These are phyloP conservation scores for Maudiozyma pseudohumilis DNA, from an alignment of 805 yeast genomes.

Conservation along the genomic window DNA sequence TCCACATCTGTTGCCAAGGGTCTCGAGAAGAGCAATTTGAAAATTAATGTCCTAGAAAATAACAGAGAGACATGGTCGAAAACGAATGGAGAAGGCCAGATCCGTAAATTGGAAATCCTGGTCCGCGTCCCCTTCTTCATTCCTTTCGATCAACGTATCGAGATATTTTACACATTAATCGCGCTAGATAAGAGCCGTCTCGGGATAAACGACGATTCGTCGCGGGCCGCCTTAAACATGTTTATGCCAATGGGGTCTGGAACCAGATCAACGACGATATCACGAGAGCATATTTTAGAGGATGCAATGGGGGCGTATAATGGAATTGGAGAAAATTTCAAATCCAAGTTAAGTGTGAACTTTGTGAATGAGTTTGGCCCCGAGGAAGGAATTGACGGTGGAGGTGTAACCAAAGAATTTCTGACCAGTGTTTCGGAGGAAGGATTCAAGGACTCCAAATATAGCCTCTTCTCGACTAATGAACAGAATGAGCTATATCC, in stretches of 20 bases:
- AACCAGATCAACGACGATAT: conserved; percentile 38
- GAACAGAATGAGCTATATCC: conserved; percentile 63
- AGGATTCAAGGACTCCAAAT: conserved; percentile 40
- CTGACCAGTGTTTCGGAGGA: conserved; percentile 61
- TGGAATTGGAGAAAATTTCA: conserved; percentile 45
- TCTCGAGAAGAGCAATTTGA: not conserved
- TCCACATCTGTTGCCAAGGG: not conserved
- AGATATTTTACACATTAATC: conserved; percentile 56
- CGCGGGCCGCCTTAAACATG: conserved; percentile 2
- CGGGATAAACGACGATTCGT: conserved; percentile 5
- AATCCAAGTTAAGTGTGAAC: conserved; percentile 48
- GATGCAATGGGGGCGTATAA: conserved; percentile 63
- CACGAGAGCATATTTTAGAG: conserved; percentile 60
- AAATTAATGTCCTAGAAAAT: not conserved
- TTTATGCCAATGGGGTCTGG: conserved; percentile 1
- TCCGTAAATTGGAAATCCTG: conserved; percentile 40
- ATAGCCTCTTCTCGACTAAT: conserved; percentile 35
- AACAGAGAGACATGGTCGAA: conserved; percentile 2
- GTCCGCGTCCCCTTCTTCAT: conserved; percentile 69
- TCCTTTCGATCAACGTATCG: conserved; percentile 65
- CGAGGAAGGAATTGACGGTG: conserved; percentile 92
- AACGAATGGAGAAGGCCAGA: conserved; percentile 5
- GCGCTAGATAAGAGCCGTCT: conserved; percentile 38
- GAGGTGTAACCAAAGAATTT: conserved; percentile 89
- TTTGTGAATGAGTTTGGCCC: conserved; percentile 64